A percentile compares a stretch with the other conserved stretches of the same genome.
Conservation (phyloP, 805 yeast genomes). For the Kodamaea kakaduensis region DNA sequence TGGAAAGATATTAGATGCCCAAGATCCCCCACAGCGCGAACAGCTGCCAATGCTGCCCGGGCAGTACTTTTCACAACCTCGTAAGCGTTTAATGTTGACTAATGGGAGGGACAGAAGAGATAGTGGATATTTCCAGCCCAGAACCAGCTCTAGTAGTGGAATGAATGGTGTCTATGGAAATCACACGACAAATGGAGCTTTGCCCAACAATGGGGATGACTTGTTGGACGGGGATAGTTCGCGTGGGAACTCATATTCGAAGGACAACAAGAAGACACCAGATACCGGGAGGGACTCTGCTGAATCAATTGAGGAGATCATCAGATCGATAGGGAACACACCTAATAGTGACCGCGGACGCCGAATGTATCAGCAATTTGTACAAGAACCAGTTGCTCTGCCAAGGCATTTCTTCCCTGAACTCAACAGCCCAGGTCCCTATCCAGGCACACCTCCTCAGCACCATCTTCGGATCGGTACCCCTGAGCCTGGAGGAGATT, state of each 20-base stretch:
- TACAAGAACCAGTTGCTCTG: slow-evolving; percentile 24
- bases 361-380: slow-evolving; percentile 29
- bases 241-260: not conserved
- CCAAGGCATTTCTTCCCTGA: slow-evolving; percentile 35
- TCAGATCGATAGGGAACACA: slow-evolving; percentile 22
- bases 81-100: slow-evolving; percentile 9
- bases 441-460: slow-evolving; percentile 9
- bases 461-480: slow-evolving; percentile 11
- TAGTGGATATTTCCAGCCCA: not conserved
- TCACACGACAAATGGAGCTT: no score
- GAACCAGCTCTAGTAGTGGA: no score
- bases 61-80: slow-evolving; percentile 6
- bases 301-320: slow-evolving; percentile 26
- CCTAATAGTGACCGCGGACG: slow-evolving; percentile 17
- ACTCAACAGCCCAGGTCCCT: slow-evolving; percentile 15
- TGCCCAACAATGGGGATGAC: no score
- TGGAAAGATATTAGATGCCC: slow-evolving; percentile 41
- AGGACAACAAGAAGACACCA: not conserved
- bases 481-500: slow-evolving; percentile 9
- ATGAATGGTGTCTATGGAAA: no score
- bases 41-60: slow-evolving; percentile 7
- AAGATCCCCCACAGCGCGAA: slow-evolving; percentile 7
- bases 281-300: slow-evolving; percentile 2
- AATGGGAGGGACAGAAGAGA: slow-evolving; percentile 6
- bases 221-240: no score